phyloP scores from a whole-genome alignment of 2,329 filamentous ascomycete genomes.

The Akanthomyces muscarius region DNA sequence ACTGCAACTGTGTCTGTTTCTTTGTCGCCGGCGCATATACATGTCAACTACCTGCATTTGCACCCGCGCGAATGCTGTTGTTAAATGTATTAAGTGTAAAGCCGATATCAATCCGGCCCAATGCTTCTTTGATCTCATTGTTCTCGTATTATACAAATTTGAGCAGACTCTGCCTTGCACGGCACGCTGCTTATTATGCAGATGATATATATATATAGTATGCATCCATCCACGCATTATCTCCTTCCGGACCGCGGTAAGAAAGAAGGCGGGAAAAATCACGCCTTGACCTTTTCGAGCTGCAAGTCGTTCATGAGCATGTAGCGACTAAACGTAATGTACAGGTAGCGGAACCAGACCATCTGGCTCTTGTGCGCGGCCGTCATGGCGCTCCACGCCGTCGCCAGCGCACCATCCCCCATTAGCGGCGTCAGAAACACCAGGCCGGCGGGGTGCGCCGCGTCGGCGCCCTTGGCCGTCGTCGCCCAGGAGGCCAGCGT shows the following conservation, averaged over 20 bases:
- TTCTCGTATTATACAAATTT: conserved; percentile 12
- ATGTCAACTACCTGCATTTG: not conserved
- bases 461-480: conserved; percentile 30
- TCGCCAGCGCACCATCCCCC: conserved; percentile 46
- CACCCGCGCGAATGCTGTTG: too few relatives aligned
- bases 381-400: conserved; percentile 83
- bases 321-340: conserved; percentile 86
- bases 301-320: conserved; percentile 92
- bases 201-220: not conserved
- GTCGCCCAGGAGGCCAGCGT: conserved; percentile 59
- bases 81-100: not conserved
- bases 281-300: conserved; percentile 39
- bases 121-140: conserved; percentile 14
- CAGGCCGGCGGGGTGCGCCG: conserved; percentile 50
- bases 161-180: not conserved
- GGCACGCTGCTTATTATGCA: not conserved
- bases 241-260: not conserved
- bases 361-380: conserved; percentile 91
- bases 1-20: not conserved
- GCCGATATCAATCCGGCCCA: conserved; percentile 5
- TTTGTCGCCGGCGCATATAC: not conserved
- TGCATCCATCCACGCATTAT: not conserved
- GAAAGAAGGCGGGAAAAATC: not conserved
- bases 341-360: conserved; percentile 97
- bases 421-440: conserved; percentile 70